A percentile compares a stretch with the other conserved stretches of the same genome.
Conservation (phyloP, 768 basidiomycete species). For the Macrolepiota dolichaula region DNA sequence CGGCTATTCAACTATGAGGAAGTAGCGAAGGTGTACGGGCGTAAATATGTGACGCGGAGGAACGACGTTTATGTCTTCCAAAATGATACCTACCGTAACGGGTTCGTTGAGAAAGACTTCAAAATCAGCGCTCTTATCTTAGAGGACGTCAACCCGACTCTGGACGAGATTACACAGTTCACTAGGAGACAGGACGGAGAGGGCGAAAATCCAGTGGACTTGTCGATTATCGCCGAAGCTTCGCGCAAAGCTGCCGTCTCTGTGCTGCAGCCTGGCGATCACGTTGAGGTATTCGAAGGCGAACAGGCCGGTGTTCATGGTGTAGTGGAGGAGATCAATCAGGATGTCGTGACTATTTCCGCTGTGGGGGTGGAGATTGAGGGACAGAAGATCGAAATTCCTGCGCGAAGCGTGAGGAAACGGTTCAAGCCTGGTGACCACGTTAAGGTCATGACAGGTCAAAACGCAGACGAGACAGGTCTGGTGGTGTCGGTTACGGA, state of each 20-base stretch:
- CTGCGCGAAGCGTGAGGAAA: constrained; percentile 88
- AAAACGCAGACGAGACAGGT: constrained; percentile 94
- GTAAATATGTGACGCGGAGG: constrained; percentile 71
- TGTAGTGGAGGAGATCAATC: constrained; percentile 83
- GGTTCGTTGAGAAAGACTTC: constrained; percentile 96
- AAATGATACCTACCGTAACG: constrained; percentile 90
- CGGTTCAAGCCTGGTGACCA: constrained; percentile 97
- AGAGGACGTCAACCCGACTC: constrained; percentile 91
- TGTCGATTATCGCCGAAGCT: constrained; percentile 90
- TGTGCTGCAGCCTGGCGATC: constrained; percentile 96
- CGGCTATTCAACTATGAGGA: constrained; percentile 94
- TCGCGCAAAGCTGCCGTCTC: constrained; percentile 88
- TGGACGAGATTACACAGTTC: constrained; percentile 96
- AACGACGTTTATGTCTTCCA: constrained; percentile 82
- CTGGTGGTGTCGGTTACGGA: constrained; percentile 89
- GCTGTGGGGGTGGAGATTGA: constrained; percentile 81
- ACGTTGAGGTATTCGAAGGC: constrained; percentile 96
- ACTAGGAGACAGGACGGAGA: constrained; percentile 70
- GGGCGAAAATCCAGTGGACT: constrained; percentile 72
- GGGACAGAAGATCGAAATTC: constrained; percentile 81
- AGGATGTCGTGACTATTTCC: constrained; percentile 83
- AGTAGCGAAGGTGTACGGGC: constrained; percentile 80
- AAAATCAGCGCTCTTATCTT: constrained; percentile 70
- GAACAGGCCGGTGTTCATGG: constrained; percentile 94
- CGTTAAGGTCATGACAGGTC: constrained; percentile 96